Percentiles rank a stretch among this genome's conserved stretches.
These are phyloP conservation scores for Hanseniaspora uvarum DNA, from an alignment of 1,139 yeast genomes.

Conservation along the genomic window DNA sequence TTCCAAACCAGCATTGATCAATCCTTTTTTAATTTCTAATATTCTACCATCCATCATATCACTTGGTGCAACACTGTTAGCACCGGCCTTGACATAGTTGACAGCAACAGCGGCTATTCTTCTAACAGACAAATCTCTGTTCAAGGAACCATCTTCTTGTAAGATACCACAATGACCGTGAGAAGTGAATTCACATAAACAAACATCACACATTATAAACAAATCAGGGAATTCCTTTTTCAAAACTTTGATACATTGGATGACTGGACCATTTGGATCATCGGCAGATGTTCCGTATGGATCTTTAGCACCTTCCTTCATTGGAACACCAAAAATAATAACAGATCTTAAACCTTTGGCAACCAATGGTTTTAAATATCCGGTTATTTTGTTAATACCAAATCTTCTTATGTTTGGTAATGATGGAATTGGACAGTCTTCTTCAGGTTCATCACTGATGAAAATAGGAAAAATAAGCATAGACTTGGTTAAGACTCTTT, in stretches of 20 bases:
- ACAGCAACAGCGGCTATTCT: slow-evolving; percentile 92
- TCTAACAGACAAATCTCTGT: slow-evolving; percentile 62
- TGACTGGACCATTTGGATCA: slow-evolving; percentile 94
- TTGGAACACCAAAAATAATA: slow-evolving; percentile 83
- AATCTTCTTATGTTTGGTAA: slow-evolving; percentile 81
- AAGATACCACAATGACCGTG: slow-evolving; percentile 96
- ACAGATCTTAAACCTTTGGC: slow-evolving; percentile 78
- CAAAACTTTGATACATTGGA: slow-evolving; percentile 59
- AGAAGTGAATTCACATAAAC: slow-evolving; percentile 89
- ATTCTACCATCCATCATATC: slow-evolving; percentile 98
- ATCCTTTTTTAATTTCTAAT: slow-evolving; percentile 73
- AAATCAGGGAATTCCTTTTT: slow-evolving; percentile 62
- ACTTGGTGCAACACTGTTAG: slow-evolving; percentile 90
- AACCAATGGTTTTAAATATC: slow-evolving; percentile 60
- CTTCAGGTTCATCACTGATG: slow-evolving; percentile 72
- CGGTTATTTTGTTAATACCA: slow-evolving; percentile 71
- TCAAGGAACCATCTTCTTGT: slow-evolving; percentile 73
- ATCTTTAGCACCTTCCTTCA: slow-evolving; percentile 67
- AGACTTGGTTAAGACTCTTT: slow-evolving; percentile 67
- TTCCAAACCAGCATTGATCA: slow-evolving; percentile 73
- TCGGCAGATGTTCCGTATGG: slow-evolving; percentile 81
- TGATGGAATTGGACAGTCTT: slow-evolving; percentile 60
- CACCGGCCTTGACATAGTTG: slow-evolving; percentile 91
- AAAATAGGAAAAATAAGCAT: slow-evolving; percentile 93
- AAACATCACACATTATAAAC: slow-evolving; percentile 86